Evolutionary conservation across 2,329 filamentous ascomycete genomes (phyloP).

Genomic region (Zymoseptoria brevis): DNA sequence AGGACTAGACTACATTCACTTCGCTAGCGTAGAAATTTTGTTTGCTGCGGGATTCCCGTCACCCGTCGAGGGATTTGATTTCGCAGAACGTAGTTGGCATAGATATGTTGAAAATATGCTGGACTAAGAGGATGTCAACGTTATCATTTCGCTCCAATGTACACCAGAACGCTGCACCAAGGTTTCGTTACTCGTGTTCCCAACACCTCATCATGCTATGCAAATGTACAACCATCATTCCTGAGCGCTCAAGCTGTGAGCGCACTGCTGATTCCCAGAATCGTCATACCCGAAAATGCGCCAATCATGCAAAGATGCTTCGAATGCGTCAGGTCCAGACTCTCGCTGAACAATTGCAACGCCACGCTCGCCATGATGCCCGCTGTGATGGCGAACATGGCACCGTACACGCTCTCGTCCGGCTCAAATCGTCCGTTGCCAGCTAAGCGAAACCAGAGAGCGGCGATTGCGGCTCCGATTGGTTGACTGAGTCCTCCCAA

Average conservation of each 20-base stretch:
- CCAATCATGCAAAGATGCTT: conserved; percentile 69
- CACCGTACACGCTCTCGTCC: conserved; percentile 58
- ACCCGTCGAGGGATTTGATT: not conserved
- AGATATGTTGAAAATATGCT: not conserved
- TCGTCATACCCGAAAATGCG: conserved; percentile 77
- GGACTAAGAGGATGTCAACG: not conserved
- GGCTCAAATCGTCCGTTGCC: conserved; percentile 41
- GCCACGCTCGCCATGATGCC: conserved; percentile 96
- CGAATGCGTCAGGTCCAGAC: conserved; percentile 72
- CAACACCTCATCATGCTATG: not conserved
- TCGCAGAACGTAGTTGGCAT: not conserved
- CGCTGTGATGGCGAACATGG: conserved; percentile 79
- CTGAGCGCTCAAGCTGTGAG: conserved; percentile 52
- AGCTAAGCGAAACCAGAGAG: conserved; percentile 69
- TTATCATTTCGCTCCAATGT: not conserved
- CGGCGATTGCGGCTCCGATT: conserved; percentile 73
- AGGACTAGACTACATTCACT: not conserved
- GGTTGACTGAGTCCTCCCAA: conserved; percentile 85
- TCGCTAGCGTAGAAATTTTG: not conserved
- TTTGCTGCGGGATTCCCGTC: not conserved
- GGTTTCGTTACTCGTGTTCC: not conserved
- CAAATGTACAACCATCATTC: not conserved
- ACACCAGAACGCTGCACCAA: not conserved
- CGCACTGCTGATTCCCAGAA: conserved; percentile 78
- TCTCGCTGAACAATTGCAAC: conserved; percentile 80